A percentile compares a stretch with the other conserved stretches of the same genome.
Conservation (phyloP, 352 stramenopile genomes). For the Phytopythium mirpurense region DNA sequence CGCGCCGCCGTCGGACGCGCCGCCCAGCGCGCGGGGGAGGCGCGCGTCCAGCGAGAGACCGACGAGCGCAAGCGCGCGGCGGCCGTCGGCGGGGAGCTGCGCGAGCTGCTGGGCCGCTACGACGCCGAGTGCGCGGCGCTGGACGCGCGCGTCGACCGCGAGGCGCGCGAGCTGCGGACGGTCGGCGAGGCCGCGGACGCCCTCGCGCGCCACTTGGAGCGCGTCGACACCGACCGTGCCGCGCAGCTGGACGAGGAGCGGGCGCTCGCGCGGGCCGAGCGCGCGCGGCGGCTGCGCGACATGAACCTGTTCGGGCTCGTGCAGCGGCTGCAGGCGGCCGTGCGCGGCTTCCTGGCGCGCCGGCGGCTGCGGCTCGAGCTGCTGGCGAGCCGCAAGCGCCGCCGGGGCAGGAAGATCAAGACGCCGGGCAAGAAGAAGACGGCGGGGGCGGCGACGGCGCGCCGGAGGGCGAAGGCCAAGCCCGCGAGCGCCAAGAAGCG, state of each 20-base stretch:
- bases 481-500: neutral
- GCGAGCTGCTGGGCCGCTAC: slow-evolving; percentile 42
- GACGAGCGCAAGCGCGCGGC: slow-evolving; percentile 51
- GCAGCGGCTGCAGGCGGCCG: slow-evolving; percentile 46
- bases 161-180: slow-evolving; percentile 20
- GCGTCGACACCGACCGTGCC: slow-evolving; percentile 48
- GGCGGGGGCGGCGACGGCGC: neutral
- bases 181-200: slow-evolving; percentile 28
- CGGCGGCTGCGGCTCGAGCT: slow-evolving; percentile 26
- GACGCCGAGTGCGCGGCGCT: slow-evolving; percentile 43
- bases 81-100: slow-evolving; percentile 28
- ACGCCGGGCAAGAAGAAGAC: slow-evolving; percentile 19
- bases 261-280: slow-evolving; percentile 23
- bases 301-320: slow-evolving; percentile 46
- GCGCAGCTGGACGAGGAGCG: slow-evolving; percentile 49
- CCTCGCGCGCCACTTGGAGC: slow-evolving; percentile 35
- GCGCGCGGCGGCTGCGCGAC: slow-evolving; percentile 24
- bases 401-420: slow-evolving; percentile 14
- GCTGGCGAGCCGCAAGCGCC: slow-evolving; percentile 13
- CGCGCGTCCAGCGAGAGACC: slow-evolving; percentile 34
- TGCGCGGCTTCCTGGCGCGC: slow-evolving; percentile 56
- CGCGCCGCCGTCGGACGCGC: slow-evolving; percentile 20
- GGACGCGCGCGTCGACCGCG: slow-evolving; percentile 31
- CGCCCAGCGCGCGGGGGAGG: slow-evolving; percentile 25
- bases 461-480: neutral